These are phyloP conservation scores for Fragaria vesca DNA, from an alignment of 306 rosid species.

Conservation along the genomic window DNA sequence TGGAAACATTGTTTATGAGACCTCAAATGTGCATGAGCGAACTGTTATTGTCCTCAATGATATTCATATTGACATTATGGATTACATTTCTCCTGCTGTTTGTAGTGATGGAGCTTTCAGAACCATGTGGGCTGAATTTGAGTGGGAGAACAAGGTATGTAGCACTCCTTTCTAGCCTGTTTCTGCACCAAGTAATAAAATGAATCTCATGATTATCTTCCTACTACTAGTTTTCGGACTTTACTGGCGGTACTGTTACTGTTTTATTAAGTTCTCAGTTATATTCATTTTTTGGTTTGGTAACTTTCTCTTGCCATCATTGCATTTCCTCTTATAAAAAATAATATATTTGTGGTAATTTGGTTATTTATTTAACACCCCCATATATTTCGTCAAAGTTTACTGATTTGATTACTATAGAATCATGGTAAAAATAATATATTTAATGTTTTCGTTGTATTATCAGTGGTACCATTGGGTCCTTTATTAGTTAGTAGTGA, in stretches of 20 bases:
- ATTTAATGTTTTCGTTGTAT: not conserved
- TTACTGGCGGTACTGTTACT: not conserved
- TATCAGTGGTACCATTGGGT: not conserved
- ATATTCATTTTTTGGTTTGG: not conserved
- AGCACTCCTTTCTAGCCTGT: not conserved
- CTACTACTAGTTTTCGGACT: not conserved
- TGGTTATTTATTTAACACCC: not conserved
- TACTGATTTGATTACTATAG: not conserved
- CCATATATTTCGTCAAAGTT: not conserved
- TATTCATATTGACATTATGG: slow-evolving; percentile 83
- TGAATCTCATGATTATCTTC: not conserved
- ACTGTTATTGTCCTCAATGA: slow-evolving; percentile 72
- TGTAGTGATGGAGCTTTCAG: slow-evolving; percentile 68
- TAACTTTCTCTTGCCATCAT: not conserved
- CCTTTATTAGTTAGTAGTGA: not conserved
- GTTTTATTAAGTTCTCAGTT: slow-evolving; percentile 2
- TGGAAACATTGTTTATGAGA: slow-evolving; percentile 74
- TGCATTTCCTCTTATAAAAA: not conserved
- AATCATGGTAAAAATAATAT: not conserved
- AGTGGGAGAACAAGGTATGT: slow-evolving; percentile 82
- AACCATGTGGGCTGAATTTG: slow-evolving; percentile 89
- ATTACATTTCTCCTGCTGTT: slow-evolving; percentile 71
- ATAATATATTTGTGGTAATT: not conserved
- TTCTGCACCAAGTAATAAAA: not conserved
- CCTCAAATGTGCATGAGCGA: slow-evolving; percentile 70